Conservation (phyloP, 306 rosid species). For the Trifolium pratense region DNA sequence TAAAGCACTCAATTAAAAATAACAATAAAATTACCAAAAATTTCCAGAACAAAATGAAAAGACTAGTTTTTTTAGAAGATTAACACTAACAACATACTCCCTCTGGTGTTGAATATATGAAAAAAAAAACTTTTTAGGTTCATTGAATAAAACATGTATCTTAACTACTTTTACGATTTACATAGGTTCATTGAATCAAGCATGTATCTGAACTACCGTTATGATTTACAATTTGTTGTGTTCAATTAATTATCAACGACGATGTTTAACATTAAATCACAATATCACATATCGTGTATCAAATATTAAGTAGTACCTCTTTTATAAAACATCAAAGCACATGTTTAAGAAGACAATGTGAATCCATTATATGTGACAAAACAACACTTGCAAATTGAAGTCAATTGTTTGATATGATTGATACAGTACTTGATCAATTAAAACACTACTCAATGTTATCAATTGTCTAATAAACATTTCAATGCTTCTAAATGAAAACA, state of each 20-base stretch:
- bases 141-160: too few relatives aligned
- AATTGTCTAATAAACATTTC: background rate
- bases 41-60: background rate
- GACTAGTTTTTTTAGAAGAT: background rate
- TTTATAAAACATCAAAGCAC: background rate
- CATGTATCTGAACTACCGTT: too few relatives aligned
- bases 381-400: slow-evolving; percentile 33
- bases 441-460: background rate
- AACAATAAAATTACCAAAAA: slow-evolving; percentile 20
- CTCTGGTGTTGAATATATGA: too few relatives aligned
- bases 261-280: background rate
- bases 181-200: too few relatives aligned
- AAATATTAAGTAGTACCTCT: background rate
- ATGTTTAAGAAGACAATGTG: background rate
- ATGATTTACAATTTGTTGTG: background rate
- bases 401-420: background rate
- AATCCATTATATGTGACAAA: background rate
- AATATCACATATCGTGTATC: background rate
- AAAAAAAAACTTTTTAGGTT: too few relatives aligned
- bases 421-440: slow-evolving; percentile 31
- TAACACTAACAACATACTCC: background rate
- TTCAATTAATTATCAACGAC: background rate
- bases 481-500: background rate
- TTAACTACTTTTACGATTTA: too few relatives aligned
- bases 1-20: slow-evolving; percentile 23